Base-by-base conservation (phyloP, 768 basidiomycete genomes). In the Lactarius indigo region DNA sequence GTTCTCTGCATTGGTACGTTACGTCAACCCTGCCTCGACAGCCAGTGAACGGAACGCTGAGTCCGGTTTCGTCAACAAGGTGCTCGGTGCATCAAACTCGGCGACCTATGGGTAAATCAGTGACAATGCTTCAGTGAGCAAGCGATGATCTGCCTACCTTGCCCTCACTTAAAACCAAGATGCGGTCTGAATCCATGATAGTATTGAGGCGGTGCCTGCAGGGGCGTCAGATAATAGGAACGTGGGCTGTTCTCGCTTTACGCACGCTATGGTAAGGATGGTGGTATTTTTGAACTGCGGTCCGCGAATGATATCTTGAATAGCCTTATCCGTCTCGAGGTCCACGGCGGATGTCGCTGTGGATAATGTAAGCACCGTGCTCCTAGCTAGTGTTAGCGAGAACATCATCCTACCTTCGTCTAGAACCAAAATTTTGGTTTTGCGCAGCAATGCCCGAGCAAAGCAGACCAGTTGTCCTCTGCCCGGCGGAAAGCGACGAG, bases 381-480 rank as follows among this genome's bases (percentile, higher is more conserved):
- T 37, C 35, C 35, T 37, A 57, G 55, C 15, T 58, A 61, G 12
- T 55, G 65, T 39, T 37, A 58, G 50, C 28, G 30, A 55, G 56
- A 33, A 42, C 58, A 20, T 30, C 5, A 17, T 70, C 71, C 69
- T 72, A 85, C 90, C 92, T 85, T 98, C 96, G 73, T 97, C 96
- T n/a, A 98, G 80, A 1, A 97, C 92, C 7, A 98, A 80, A 42
- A 97, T 89, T 76, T 89, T 95, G 20, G 91, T 88, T 80, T 92
- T 90, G 63, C 90, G 82, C 64, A 96, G 76, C 47, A 96, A 75
- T 0, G 94, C 94, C 60, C 94, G 78, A 1, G 95, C 91, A 73
- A 97, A 94, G 75, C 94, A 97, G 13, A 98, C 74, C 5, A 98
- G 77, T 73, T 97, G 96, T n/a, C 44, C 90, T 78, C 75, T 97